Percentiles rank a stretch among this genome's conserved stretches.
Conservation (phyloP, 805 yeast genomes). For the Danielia oregonensis region DNA sequence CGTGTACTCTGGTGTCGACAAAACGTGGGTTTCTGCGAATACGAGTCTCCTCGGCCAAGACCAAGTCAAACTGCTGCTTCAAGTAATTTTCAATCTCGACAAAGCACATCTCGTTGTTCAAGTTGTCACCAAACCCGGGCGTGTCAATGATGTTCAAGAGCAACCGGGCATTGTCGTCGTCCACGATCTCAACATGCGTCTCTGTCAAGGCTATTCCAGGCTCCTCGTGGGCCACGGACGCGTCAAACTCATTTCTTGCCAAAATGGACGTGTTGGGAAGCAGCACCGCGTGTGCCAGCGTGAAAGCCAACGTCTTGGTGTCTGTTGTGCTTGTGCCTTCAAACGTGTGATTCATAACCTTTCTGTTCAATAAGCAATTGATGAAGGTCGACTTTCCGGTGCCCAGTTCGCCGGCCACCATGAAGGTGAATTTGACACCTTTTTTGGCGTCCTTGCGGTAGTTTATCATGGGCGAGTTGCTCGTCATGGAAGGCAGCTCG, state of each 20-base stretch:
- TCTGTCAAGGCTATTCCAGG: conserved; percentile 76
- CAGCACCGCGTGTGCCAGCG: conserved; percentile 53
- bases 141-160: conserved; percentile 62
- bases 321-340: conserved; percentile 30
- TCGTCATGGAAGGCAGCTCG: conserved; percentile 25
- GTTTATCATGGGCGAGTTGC: conserved; percentile 42
- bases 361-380: conserved; percentile 62
- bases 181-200: conserved; percentile 55
- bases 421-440: conserved; percentile 68
- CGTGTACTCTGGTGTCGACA: conserved; percentile 74
- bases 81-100: conserved; percentile 62
- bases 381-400: conserved; percentile 77
- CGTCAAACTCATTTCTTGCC: conserved; percentile 56
- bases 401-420: conserved; percentile 72
- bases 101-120: conserved; percentile 66
- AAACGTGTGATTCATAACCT: conserved; percentile 57
- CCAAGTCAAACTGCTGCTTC: conserved; percentile 74
- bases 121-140: conserved; percentile 75
- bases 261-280: conserved; percentile 53
- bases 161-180: conserved; percentile 55
- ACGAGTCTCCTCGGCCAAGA: conserved; percentile 81
- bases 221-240: conserved; percentile 56
- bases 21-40: conserved; percentile 82
- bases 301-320: conserved; percentile 53
- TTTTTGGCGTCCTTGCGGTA: conserved; percentile 67